Evolutionary conservation across 1,139 yeast genomes (phyloP).

Genomic region (Magnusiomyces suaveolens): DNA sequence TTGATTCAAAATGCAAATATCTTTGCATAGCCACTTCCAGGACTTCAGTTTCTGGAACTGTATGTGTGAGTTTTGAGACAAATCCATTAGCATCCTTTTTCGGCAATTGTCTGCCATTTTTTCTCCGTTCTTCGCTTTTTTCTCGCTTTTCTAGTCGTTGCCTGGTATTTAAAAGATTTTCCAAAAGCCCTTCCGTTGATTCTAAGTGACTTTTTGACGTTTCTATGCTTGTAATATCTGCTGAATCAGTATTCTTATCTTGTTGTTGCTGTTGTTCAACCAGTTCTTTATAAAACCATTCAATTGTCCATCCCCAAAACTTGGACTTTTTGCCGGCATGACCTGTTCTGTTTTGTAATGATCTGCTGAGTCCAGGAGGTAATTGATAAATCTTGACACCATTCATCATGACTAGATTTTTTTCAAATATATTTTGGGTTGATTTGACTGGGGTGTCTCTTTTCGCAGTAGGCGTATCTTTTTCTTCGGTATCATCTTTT

Average conservation of each 20-base stretch:
- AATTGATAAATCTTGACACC: constrained; percentile 46
- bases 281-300: constrained; percentile 41
- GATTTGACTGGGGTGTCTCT: not conserved
- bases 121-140: not conserved
- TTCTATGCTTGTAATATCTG: not conserved
- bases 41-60: constrained; percentile 8
- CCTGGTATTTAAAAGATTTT: not conserved
- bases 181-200: not conserved
- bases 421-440: constrained; percentile 32
- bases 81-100: not conserved
- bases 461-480: not conserved
- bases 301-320: constrained; percentile 66
- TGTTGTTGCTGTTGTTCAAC: not conserved
- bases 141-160: constrained; percentile 1
- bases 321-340: constrained; percentile 57
- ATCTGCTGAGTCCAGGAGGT: constrained; percentile 72
- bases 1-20: not conserved
- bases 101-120: not conserved
- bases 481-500: not conserved
- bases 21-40: constrained; percentile 6
- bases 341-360: constrained; percentile 56
- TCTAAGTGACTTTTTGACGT: not conserved
- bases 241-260: not conserved
- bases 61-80: constrained; percentile 5
- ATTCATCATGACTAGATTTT: constrained; percentile 23